Evolutionary conservation across 148 eudicot genomes (phyloP).

Genomic region (Cornus suecica): DNA sequence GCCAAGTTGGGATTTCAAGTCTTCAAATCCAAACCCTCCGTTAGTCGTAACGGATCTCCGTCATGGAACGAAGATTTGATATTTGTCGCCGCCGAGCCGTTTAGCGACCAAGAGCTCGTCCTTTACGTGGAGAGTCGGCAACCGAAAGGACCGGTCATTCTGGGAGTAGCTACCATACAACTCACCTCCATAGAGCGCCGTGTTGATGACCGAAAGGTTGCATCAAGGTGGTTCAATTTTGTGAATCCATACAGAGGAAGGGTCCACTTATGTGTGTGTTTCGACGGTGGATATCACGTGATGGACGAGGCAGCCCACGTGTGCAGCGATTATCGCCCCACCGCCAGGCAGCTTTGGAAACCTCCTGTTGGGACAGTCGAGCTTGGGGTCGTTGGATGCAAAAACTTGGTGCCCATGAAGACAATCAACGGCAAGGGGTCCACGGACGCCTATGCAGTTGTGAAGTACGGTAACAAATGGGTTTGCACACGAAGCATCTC

Average conservation of each 20-base stretch:
- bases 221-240: conserved; percentile 59
- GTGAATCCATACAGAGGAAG: conserved; percentile 77
- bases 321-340: conserved; percentile 87
- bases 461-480: conserved; percentile 95
- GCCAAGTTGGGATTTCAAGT: conserved; percentile 75
- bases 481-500: conserved; percentile 74
- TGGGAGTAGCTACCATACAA: conserved; percentile 54
- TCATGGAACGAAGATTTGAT: conserved; percentile 83
- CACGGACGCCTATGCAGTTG: conserved; percentile 77
- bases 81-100: conserved; percentile 83
- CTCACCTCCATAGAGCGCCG: conserved; percentile 74
- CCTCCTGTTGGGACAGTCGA: conserved; percentile 71
- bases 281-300: conserved; percentile 96
- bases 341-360: conserved; percentile 92
- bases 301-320: conserved; percentile 92
- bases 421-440: conserved; percentile 65
- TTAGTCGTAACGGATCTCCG: conserved; percentile 49
- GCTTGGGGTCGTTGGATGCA: conserved; percentile 79
- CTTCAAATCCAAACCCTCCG: conserved; percentile 46
- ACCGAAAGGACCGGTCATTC: conserved; percentile 39
- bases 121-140: conserved; percentile 51
- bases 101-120: conserved; percentile 42
- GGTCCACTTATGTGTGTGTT: conserved; percentile 70
- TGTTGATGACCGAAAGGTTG: conserved; percentile 81
- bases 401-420: conserved; percentile 66